Evolutionary conservation across 2,329 filamentous ascomycete species (phyloP).

Genomic region (Colletotrichum eleusines): DNA sequence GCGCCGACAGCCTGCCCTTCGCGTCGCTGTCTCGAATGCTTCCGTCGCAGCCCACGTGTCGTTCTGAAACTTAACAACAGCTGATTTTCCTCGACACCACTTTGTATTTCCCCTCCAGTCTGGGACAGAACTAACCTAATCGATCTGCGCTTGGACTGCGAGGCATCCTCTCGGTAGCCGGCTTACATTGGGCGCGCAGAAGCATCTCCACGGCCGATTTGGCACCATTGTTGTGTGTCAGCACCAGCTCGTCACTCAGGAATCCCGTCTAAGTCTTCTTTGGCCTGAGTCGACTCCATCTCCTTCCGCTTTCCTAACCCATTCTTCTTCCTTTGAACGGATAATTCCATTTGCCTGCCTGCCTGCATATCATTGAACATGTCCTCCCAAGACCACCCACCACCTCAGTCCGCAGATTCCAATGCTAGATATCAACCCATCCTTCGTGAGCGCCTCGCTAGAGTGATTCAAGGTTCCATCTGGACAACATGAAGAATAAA

Average conservation of each 20-base stretch:
- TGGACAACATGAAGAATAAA: neutral
- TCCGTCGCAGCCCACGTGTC: conserved; percentile 16
- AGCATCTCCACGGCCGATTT: neutral
- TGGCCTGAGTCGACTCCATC: neutral
- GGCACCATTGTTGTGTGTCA: too few relatives aligned
- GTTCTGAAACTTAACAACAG: conserved; percentile 26
- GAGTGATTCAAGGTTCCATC: neutral
- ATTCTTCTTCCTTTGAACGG: neutral
- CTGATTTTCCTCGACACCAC: conserved; percentile 30
- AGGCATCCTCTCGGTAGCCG: neutral
- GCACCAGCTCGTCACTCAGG: neutral
- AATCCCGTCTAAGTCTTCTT: neutral
- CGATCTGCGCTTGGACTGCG: neutral
- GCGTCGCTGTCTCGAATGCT: neutral
- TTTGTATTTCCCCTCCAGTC: conserved; percentile 15
- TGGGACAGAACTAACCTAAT: neutral
- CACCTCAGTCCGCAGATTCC: neutral
- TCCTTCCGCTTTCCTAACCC: neutral
- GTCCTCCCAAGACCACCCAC: neutral
- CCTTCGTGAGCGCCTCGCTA: neutral
- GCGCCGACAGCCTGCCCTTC: too few relatives aligned
- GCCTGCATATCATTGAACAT: neutral
- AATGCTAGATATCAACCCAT: neutral
- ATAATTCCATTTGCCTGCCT: neutral
- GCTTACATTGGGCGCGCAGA: neutral